These are phyloP conservation scores for Phellinidium pouzarii DNA, from an alignment of 1,284 basidiomycete species.

Conservation along the genomic window DNA sequence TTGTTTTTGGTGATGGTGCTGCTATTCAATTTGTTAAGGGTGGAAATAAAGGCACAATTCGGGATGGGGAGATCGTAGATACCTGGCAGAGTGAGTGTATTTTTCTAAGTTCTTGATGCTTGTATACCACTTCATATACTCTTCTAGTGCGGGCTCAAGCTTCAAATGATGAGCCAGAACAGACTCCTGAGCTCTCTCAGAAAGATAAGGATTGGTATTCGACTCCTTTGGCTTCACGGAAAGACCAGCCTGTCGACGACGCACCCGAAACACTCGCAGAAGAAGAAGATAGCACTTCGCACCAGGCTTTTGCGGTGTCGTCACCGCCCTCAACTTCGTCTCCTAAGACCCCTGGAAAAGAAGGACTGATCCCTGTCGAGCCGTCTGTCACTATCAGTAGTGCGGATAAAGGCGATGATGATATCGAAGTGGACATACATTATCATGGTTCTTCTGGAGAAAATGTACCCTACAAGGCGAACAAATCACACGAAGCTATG, in stretches of 20 bases:
- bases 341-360: constrained; percentile 8
- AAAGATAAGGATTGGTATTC: constrained; percentile 14
- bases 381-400: constrained; percentile 2
- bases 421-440: not conserved
- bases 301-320: not conserved
- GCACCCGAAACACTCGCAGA: not conserved
- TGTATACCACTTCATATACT: not conserved
- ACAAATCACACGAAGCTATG: not conserved
- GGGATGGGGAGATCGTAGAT: constrained; percentile 9
- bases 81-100: constrained; percentile 9
- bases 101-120: not conserved
- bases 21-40: constrained; percentile 2
- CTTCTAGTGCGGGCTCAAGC: not conserved
- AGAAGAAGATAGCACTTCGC: not conserved
- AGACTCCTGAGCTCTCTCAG: not conserved
- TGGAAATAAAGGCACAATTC: not conserved
- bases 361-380: not conserved
- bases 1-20: constrained; percentile 11
- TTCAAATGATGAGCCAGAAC: not conserved
- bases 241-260: not conserved
- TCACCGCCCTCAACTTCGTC: constrained; percentile 1
- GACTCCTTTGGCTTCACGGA: not conserved
- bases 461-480: not conserved
- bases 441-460: not conserved
- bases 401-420: not conserved